Evolutionary conservation across 768 basidiomycete species (phyloP).

Genomic region (Sporobolomyces phaffii): DNA sequence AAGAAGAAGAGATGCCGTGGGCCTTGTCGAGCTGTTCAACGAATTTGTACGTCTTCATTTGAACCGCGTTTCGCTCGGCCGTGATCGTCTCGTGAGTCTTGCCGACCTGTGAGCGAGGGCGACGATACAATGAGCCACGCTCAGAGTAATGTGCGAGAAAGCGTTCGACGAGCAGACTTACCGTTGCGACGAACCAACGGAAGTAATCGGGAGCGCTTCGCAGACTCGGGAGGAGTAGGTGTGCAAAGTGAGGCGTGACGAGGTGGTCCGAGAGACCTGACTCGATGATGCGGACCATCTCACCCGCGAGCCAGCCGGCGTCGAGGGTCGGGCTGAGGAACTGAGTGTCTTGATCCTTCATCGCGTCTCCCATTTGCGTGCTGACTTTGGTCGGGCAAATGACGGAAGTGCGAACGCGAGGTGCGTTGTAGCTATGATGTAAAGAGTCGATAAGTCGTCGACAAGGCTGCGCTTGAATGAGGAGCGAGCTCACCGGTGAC

Average conservation of each 20-base stretch:
- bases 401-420: slow-evolving; percentile 30
- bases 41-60: slow-evolving; percentile 13
- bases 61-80: slow-evolving; percentile 15
- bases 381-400: slow-evolving; percentile 34
- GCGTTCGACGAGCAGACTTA: neutral
- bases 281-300: slow-evolving; percentile 29
- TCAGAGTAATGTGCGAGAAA: neutral
- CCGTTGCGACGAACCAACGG: slow-evolving; percentile 12
- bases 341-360: slow-evolving; percentile 22
- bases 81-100: slow-evolving; percentile 30
- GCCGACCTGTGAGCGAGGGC: slow-evolving; percentile 12
- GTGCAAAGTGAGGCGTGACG: slow-evolving; percentile 24
- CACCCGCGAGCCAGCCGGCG: slow-evolving; percentile 9
- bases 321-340: slow-evolving; percentile 30
- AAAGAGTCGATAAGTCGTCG: no score
- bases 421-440: slow-evolving; percentile 28
- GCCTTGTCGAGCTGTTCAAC: slow-evolving; percentile 23
- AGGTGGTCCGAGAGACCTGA: slow-evolving; percentile 28
- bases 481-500: neutral
- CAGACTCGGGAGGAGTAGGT: slow-evolving; percentile 10
- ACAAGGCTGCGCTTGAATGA: no score
- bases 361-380: slow-evolving; percentile 32
- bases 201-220: slow-evolving; percentile 25
- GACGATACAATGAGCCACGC: no score
- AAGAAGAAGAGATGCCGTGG: slow-evolving; percentile 14